A percentile compares a stretch with the other conserved stretches of the same genome.
phyloP scores from a whole-genome alignment of 2,329 filamentous ascomycete species.

The Colletotrichum caudatum region DNA sequence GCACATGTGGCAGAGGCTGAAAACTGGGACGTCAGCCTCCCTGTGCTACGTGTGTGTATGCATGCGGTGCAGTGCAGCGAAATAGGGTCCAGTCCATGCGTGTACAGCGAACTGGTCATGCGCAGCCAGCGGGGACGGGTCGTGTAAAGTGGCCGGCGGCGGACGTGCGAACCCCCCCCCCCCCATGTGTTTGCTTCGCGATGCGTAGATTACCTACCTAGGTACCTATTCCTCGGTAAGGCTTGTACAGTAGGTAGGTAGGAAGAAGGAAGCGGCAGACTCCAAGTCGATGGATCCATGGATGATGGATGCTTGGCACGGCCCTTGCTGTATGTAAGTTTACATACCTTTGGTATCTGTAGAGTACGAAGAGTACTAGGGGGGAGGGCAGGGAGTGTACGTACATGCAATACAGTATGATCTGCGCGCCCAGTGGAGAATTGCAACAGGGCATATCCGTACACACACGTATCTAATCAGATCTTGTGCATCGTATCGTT shows the following conservation, averaged over 20 bases:
- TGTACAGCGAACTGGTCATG: constrained; percentile 21
- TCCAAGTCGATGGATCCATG: no score
- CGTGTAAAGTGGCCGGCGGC: constrained; percentile 14
- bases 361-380: no score
- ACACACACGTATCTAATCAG: constrained; percentile 33
- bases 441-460: constrained; percentile 12
- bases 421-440: constrained; percentile 10
- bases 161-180: constrained; percentile 20
- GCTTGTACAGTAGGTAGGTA: no score
- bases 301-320: not conserved
- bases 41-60: not conserved
- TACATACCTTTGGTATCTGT: no score
- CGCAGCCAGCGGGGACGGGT: constrained; percentile 6
- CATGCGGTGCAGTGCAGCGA: not conserved
- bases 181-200: not conserved
- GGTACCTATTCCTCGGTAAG: no score
- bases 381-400: no score
- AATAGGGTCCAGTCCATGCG: constrained; percentile 27
- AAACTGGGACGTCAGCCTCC: not conserved
- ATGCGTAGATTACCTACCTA: not conserved
- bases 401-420: not conserved
- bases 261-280: no score
- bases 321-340: not conserved
- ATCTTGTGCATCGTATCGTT: not conserved
- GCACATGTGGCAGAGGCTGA: not conserved